phyloP scores from a whole-genome alignment of 768 basidiomycete species.

The Omphalotus guepiniiformis region DNA sequence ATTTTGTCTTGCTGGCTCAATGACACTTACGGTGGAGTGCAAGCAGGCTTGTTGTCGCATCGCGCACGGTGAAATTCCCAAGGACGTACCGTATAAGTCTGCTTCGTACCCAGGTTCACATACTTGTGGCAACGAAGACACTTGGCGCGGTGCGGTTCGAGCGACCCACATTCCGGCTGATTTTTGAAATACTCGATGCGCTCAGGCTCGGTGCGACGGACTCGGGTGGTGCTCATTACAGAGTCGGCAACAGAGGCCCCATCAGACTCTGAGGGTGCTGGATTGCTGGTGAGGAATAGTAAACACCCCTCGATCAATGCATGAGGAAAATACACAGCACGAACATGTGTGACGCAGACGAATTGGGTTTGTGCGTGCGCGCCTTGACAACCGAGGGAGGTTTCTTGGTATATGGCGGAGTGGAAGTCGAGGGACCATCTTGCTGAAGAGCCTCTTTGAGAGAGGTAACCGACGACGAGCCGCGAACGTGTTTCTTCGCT shows the following conservation, averaged over 20 bases:
- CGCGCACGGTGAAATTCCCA: slow-evolving; percentile 58
- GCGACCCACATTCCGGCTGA: slow-evolving; percentile 48
- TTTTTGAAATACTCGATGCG: slow-evolving; percentile 62
- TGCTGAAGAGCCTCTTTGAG: slow-evolving; percentile 29
- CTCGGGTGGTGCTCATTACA: slow-evolving; percentile 31
- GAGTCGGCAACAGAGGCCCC: slow-evolving; percentile 53
- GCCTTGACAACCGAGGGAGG: slow-evolving; percentile 12
- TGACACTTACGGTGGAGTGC: no score
- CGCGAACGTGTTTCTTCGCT: slow-evolving; percentile 23
- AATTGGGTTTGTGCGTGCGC: slow-evolving; percentile 14
- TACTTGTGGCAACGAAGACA: slow-evolving; percentile 56
- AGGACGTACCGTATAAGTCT: slow-evolving; percentile 52
- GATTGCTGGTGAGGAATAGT: not conserved
- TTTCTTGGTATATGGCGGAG: slow-evolving; percentile 17
- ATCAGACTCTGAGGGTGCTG: slow-evolving; percentile 27
- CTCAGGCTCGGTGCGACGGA: slow-evolving; percentile 57
- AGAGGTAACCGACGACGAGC: slow-evolving; percentile 25
- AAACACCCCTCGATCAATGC: not conserved
- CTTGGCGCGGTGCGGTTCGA: slow-evolving; percentile 55
- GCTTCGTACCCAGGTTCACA: slow-evolving; percentile 52
- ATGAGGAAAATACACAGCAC: not conserved
- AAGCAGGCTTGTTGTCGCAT: slow-evolving; percentile 40
- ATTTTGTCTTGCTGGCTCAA: no score
- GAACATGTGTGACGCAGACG: slow-evolving; percentile 3
- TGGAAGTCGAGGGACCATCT: slow-evolving; percentile 10